A percentile compares a stretch with the other conserved stretches of the same genome.
phyloP scores from a whole-genome alignment of 176 grass and related monocot species.

The Cocos nucifera region DNA sequence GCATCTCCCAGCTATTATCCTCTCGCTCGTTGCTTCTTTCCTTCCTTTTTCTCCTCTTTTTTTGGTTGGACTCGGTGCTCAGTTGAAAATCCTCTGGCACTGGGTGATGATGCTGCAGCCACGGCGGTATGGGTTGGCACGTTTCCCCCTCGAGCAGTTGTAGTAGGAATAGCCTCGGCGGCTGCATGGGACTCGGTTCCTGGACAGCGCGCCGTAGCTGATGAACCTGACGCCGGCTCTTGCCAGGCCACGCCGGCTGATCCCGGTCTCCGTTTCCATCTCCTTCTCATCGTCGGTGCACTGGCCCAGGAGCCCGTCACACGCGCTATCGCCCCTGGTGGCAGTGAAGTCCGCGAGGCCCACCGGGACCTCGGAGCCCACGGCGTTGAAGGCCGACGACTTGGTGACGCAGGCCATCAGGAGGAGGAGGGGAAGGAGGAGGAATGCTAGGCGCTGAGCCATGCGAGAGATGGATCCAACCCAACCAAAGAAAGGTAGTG shows the following conservation, averaged over 20 bases:
- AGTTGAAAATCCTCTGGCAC: conserved; percentile 42
- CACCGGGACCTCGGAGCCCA: not conserved
- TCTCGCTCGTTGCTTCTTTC: too few species aligned
- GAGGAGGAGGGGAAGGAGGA: conserved; percentile 7
- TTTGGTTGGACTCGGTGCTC: conserved; percentile 14
- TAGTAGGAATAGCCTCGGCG: conserved; percentile 46
- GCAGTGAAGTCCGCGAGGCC: not conserved
- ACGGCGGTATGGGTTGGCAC: conserved; percentile 59
- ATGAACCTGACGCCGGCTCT: conserved; percentile 26
- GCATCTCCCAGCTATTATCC: too few species aligned
- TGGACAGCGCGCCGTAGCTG: conserved; percentile 51
- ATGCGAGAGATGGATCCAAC: too few species aligned
- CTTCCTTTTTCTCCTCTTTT: too few species aligned
- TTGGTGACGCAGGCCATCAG: conserved; percentile 1
- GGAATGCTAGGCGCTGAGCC: not conserved
- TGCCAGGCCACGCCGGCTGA: too few species aligned
- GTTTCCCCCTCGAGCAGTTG: conserved; percentile 33
- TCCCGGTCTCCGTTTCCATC: conserved; percentile 12
- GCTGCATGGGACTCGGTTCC: conserved; percentile 58
- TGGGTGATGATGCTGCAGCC: conserved; percentile 65
- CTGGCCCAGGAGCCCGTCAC: conserved; percentile 29
- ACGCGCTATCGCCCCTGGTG: not conserved
- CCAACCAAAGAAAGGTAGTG: too few species aligned
- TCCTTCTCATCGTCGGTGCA: conserved; percentile 38
- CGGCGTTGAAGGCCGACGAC: too few species aligned